Conservation (phyloP, 1,284 basidiomycete genomes). For the Moesziomyces sp. region DNA sequence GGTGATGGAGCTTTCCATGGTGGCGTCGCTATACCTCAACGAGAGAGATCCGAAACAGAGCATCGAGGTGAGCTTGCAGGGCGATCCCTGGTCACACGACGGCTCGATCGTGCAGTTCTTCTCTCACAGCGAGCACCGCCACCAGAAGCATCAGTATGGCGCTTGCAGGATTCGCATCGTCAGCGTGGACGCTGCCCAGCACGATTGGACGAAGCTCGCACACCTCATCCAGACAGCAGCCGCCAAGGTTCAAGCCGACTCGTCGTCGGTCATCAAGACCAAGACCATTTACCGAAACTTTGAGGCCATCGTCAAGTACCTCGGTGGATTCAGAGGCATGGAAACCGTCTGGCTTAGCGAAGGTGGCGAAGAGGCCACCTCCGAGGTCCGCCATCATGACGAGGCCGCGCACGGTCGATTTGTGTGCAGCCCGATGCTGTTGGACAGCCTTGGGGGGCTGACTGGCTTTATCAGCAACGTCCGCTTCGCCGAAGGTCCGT, state of each 20-base stretch:
- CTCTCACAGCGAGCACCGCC: conserved; percentile 32
- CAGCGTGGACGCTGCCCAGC: neutral
- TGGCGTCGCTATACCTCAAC: conserved; percentile 40
- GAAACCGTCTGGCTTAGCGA: conserved; percentile 43
- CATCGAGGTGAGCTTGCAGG: conserved; percentile 38
- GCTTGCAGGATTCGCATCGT: conserved; percentile 33
- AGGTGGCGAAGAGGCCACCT: conserved; percentile 36
- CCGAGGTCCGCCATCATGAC: conserved; percentile 24
- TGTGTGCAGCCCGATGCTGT: conserved; percentile 45
- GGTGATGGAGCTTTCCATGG: conserved; percentile 44
- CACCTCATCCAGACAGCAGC: conserved; percentile 30
- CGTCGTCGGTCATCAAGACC: conserved; percentile 23
- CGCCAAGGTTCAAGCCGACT: conserved; percentile 6
- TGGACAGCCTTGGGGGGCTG: conserved; percentile 48
- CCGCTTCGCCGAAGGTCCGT: conserved; percentile 31
- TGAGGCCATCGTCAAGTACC: conserved; percentile 47
- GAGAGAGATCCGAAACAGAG: conserved; percentile 25
- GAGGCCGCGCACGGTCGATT: conserved; percentile 38
- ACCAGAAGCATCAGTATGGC: conserved; percentile 47
- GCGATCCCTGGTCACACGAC: conserved; percentile 24
- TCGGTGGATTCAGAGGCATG: conserved; percentile 47
- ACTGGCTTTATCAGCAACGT: conserved; percentile 56
- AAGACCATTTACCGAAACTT: conserved; percentile 44
- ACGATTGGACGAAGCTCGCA: conserved; percentile 31
- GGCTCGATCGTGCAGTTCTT: conserved; percentile 45